Evolutionary conservation across 306 rosid genomes (phyloP), one percentile per base, ranked within the genome.

Genomic region (Casuarina glauca): DNA sequence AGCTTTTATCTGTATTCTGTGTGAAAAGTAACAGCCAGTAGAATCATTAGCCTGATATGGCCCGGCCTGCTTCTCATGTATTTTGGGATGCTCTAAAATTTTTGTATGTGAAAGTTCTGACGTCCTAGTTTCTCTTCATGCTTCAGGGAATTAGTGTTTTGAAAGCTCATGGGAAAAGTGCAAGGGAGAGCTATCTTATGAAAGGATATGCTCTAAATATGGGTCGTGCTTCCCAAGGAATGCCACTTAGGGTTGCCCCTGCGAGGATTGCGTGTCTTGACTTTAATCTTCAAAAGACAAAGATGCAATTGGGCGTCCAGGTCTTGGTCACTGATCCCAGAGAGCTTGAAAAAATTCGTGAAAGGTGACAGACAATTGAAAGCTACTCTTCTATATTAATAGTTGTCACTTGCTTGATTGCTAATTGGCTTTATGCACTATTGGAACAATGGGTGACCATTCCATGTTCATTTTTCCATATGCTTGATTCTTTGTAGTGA

Each of bases 291-390:
- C 99, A 96, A 82, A 96, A 93, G 87, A 96, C 99, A 81, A 96
- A 96, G 88, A 93, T 96, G 99, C 99, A 96, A 84, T 83, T 93
- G 90, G 99, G 99, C 48, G 91, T 96, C 69, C 99, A 96, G 89
- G 97, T 96, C 63, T 82, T 96, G 68, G 98, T 96, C 62, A 69
- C 74, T 71, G 98, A 96, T 80, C 99, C 98, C 9, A 90, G 96
- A 85, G 99, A 96, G 80, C 98, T 93, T 72, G 99, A 93, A 82
- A 93, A 87, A 90, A 93, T 96, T 83, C 98, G 99, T 79, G 94
- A 90, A 86, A 89, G 99, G 99, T 96, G 79, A 75, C 51, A 36
- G 54, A 19, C 45, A 36, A 39, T n/a, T 70, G 0, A 1, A 46
- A 73, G 58, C 19, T 2, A 8, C 46, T 35, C 20, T 41, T 39